Percentiles rank a stretch among this genome's conserved stretches.
These are phyloP conservation scores for Papilionanthe hybrid DNA, from an alignment of 116 monocot species.

Conservation along the genomic window DNA sequence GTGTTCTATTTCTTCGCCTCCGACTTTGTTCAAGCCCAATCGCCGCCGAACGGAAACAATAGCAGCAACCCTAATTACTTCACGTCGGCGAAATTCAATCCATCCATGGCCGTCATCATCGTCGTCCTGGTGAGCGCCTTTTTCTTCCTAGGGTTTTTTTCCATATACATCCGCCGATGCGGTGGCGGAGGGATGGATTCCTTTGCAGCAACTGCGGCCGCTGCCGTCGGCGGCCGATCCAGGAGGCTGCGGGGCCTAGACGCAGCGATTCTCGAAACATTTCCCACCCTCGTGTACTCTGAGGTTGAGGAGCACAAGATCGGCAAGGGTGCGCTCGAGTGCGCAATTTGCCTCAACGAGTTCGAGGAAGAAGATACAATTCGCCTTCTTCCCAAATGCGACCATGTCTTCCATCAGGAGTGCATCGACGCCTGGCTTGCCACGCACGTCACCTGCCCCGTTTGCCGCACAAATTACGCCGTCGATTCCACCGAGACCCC, in stretches of 20 bases:
- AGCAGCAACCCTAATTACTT: background rate
- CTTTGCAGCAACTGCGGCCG: background rate
- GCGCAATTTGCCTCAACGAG: constrained; percentile 77
- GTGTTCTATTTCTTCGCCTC: background rate
- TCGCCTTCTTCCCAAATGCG: constrained; percentile 67
- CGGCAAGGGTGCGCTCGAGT: constrained; percentile 75
- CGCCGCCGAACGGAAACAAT: background rate
- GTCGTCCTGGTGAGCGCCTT: constrained; percentile 33
- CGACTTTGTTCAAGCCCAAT: background rate
- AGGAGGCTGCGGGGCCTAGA: constrained; percentile 9
- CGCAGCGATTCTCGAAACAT: constrained; percentile 31
- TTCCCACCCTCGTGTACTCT: constrained; percentile 70
- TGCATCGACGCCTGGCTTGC: constrained; percentile 89
- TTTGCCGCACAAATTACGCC: constrained; percentile 56
- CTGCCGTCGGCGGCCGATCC: background rate
- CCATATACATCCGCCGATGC: constrained; percentile 30
- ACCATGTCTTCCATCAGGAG: constrained; percentile 76
- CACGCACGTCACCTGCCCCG: constrained; percentile 74
- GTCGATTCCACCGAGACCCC: background rate
- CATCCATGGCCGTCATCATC: constrained; percentile 26
- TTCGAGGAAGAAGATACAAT: constrained; percentile 75
- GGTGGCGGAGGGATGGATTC: background rate
- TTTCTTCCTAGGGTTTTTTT: constrained; percentile 29
- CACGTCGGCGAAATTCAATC: constrained; percentile 8
- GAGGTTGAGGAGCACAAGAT: constrained; percentile 74